Evolutionary conservation across 495 filamentous ascomycete genomes (phyloP), one percentile per base, ranked within the genome.

Genomic region (Penicillium riverlandense): DNA sequence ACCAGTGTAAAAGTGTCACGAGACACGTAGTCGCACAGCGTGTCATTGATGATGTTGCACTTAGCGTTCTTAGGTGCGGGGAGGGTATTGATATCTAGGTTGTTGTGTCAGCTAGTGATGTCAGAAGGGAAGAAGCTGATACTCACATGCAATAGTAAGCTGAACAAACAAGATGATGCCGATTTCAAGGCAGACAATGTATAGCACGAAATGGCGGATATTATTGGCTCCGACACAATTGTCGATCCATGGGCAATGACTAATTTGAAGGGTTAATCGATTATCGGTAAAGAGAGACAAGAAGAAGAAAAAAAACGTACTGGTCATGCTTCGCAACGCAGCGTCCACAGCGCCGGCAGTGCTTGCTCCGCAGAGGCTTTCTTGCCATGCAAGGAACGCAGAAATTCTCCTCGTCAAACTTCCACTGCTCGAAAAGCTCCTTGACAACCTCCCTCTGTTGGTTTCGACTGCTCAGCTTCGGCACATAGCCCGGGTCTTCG

Each of bases 281-380:
- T 10, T 22, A 36, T 33, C 29, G 13, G 13, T 41, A n/a, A 6
- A 11, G 31, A 6, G 6, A 22, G 7, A 28, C 5, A 11, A n/a
- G n/a, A n/a, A n/a, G n/a, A 29, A 36, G 40, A 10, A 27, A 15
- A 6, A 33, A 28, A 12, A 68, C 90, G 72, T 67, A 96, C 91
- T 98, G 92, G 58, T 98, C 92, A 63, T 96, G 86, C 66, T 92
- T 96, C 28, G 92, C 88, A 50, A 98, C 83, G 63, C 92, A 98
- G 38, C 92, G 87, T 45, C 82, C 77, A 54, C 92, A 98, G 49
- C 83, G 76, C 55, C 82, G 83, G 68, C 92, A 98, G 66, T 98
- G 92, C 73, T 95, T 97, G 71, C 89, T 95, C 38, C 92, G 77
- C 41, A 97, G 65, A 6, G 92, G 94, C 59, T 81, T 89, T 41